Conservation (phyloP, 2,329 filamentous ascomycete species). For the Septoria linicola region DNA sequence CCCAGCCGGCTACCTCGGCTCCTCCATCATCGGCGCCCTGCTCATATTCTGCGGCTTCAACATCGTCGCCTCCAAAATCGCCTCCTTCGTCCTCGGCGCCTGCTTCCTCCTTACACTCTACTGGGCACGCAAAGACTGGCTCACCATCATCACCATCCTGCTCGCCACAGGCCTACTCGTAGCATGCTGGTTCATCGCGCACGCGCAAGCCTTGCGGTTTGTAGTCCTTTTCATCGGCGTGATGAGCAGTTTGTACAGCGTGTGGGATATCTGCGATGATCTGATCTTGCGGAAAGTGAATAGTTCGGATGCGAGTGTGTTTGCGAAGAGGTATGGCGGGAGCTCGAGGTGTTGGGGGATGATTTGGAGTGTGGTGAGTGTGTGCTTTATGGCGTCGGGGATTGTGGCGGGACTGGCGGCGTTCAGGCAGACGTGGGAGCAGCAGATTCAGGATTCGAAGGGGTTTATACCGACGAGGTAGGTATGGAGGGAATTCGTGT, state of each 20-base stretch:
- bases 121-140: conserved; percentile 78
- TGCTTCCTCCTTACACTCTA: conserved; percentile 77
- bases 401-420: conserved; percentile 76
- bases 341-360: conserved; percentile 80
- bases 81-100: conserved; percentile 68
- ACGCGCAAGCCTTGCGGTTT: conserved; percentile 71
- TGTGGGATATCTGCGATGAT: conserved; percentile 84
- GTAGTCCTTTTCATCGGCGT: conserved; percentile 73
- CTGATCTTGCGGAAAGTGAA: conserved; percentile 79
- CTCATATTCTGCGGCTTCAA: conserved; percentile 79
- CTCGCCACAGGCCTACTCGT: conserved; percentile 69
- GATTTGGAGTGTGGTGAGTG: conserved; percentile 71
- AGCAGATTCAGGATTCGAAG: conserved; percentile 69
- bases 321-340: conserved; percentile 73
- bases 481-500: too few relatives aligned
- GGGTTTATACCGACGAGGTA: conserved; percentile 59
- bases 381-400: conserved; percentile 68
- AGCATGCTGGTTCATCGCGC: conserved; percentile 76
- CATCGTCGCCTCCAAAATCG: conserved; percentile 77
- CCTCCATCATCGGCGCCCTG: conserved; percentile 71
- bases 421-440: conserved; percentile 66
- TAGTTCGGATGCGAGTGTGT: conserved; percentile 71
- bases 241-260: conserved; percentile 76
- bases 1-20: conserved; percentile 76
- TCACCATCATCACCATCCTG: conserved; percentile 70